Evolutionary conservation across 768 basidiomycete genomes (phyloP).

Genomic region (Agaricus sinodeliciosus): DNA sequence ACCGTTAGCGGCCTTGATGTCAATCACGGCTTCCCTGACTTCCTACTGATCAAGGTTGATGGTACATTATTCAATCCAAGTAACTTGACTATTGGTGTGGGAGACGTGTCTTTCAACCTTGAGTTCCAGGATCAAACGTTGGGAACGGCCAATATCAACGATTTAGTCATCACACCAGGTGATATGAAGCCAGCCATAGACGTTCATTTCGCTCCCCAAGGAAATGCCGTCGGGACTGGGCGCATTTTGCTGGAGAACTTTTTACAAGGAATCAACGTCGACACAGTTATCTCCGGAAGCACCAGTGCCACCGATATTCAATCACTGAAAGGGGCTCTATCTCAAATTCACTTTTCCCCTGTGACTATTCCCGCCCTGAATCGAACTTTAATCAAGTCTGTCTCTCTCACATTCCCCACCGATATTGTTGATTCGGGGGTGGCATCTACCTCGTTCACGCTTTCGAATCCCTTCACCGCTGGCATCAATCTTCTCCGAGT

Average conservation of each 20-base stretch:
- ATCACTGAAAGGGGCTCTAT: slow-evolving; percentile 56
- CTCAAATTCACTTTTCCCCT: slow-evolving; percentile 51
- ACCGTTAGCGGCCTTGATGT: slow-evolving; percentile 56
- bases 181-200: slow-evolving; percentile 41
- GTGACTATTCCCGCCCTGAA: slow-evolving; percentile 61
- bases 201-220: slow-evolving; percentile 57
- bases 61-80: slow-evolving; percentile 59
- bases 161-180: slow-evolving; percentile 55
- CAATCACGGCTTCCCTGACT: slow-evolving; percentile 57
- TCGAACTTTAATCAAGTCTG: slow-evolving; percentile 50
- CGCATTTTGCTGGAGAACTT: slow-evolving; percentile 56
- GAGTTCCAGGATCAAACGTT: slow-evolving; percentile 51
- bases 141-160: slow-evolving; percentile 41
- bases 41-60: slow-evolving; percentile 60
- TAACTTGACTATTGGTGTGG: slow-evolving; percentile 45
- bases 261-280: slow-evolving; percentile 53
- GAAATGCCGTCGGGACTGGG: slow-evolving; percentile 46
- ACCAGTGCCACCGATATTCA: slow-evolving; percentile 49
- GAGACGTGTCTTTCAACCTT: slow-evolving; percentile 57
- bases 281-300: slow-evolving; percentile 50
- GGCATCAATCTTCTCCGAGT: slow-evolving; percentile 58
- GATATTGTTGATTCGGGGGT: slow-evolving; percentile 57
- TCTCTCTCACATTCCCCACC: slow-evolving; percentile 52
- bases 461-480: slow-evolving; percentile 69
- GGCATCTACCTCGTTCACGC: slow-evolving; percentile 48